Base-by-base conservation (phyloP, 148 eudicot genomes). In the Persicaria tinctoria region DNA sequence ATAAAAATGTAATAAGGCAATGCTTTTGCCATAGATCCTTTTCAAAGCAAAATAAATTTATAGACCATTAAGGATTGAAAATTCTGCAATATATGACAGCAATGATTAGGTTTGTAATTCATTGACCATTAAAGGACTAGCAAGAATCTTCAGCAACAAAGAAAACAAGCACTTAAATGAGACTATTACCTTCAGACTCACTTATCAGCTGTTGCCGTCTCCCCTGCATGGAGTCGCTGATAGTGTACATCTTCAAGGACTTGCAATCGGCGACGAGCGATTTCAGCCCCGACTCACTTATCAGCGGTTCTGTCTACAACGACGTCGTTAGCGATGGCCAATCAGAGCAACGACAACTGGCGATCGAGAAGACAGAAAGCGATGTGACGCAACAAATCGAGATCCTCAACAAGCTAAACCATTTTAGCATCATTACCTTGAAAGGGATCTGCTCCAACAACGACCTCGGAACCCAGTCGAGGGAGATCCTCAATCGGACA, bases 341-440 rank as follows among this genome's bases (percentile, higher is more conserved):
- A 20, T 20, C 23, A 1, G 51, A 46, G 20, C 23, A 45, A 3
- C 75, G 86, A 53, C 68, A 72, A 51, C 77, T 85, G 6, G 96
- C 87, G 10, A 79, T 89, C 38, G 89, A 93, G 80, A 82, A 77
- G 77, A 86, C 76, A 68, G 80, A 83, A 54, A 80, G 74, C 49
- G 86, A 93, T 78, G 86, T 83, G 44, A 48, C 83, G 6, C 76
- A 77, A 78, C 95, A 90, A 79, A 81, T 88, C n/a, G 81, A 82
- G 27, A 79, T 93, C 55, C 85, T 90, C 5, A 84, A 80, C 60
- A 93, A 85, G 77, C 77, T 87, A 74, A 87, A 85, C 74, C 98
- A 93, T 80, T 79, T 82, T 76, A 93, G 84, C 60, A 76, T 93
- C 49, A 83, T 93, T 7, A 78, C 79, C 41, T 84, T 93, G 4